Percentiles rank a stretch among this genome's conserved stretches.
Evolutionary conservation across 2,329 filamentous ascomycete species (phyloP).

Genomic region (Pyricularia grisea): DNA sequence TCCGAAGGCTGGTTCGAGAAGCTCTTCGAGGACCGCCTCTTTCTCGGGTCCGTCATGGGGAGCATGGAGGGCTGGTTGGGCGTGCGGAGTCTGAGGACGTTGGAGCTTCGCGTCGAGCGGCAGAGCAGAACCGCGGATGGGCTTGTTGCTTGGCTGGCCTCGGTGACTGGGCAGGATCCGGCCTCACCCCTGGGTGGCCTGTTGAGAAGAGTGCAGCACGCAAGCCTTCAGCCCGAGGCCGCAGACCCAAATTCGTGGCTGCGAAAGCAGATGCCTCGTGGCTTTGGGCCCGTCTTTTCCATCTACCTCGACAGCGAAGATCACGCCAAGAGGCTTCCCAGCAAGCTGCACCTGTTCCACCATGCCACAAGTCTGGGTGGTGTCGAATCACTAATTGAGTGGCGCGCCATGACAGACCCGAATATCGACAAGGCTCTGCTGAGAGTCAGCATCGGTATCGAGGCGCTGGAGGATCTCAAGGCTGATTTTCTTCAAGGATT

Average conservation of each 20-base stretch:
- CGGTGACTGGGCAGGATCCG: constrained; percentile 18
- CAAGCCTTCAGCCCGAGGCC: constrained; percentile 63
- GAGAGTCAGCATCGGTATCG: constrained; percentile 77
- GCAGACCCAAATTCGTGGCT: constrained; percentile 60
- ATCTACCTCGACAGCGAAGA: constrained; percentile 53
- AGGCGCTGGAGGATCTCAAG: constrained; percentile 76
- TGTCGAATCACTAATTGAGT: constrained; percentile 93
- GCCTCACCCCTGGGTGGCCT: constrained; percentile 6
- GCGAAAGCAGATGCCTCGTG: constrained; percentile 78
- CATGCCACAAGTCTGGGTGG: constrained; percentile 92
- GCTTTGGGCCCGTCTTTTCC: constrained; percentile 82
- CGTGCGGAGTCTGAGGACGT: constrained; percentile 72
- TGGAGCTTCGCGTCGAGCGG: constrained; percentile 71
- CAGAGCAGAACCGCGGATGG: constrained; percentile 63
- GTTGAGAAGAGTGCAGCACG: constrained; percentile 35
- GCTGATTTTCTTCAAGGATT: constrained; percentile 64
- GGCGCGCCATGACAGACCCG: constrained; percentile 80
- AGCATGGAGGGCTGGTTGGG: constrained; percentile 89
- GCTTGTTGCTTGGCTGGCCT: constrained; percentile 64
- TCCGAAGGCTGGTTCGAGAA: constrained; percentile 43
- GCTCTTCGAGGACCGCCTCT: constrained; percentile 61
- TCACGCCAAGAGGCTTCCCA: constrained; percentile 61
- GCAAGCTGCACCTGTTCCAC: constrained; percentile 74
- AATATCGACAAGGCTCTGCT: constrained; percentile 63
- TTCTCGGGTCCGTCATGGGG: constrained; percentile 77